These are phyloP conservation scores for Penicillium sp. DNA, from an alignment of 2,329 filamentous ascomycete species.

Conservation along the genomic window DNA sequence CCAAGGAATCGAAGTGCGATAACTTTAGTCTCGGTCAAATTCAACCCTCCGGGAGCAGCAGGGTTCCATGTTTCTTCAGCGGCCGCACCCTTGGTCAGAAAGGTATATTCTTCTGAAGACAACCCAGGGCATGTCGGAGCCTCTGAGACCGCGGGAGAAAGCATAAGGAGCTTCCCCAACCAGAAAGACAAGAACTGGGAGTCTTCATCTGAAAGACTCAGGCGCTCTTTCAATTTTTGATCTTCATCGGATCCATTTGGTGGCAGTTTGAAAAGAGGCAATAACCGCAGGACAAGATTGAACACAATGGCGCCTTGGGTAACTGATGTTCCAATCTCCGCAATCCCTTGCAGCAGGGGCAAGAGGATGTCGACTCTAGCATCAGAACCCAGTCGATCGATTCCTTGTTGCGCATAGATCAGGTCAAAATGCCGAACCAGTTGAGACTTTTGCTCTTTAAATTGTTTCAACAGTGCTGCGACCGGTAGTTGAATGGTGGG, in stretches of 20 bases:
- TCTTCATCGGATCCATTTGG: conserved; percentile 78
- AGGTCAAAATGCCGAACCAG: conserved; percentile 87
- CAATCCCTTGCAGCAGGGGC: conserved; percentile 65
- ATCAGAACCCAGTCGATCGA: conserved; percentile 58
- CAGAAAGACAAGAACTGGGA: conserved; percentile 70
- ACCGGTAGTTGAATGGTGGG: conserved; percentile 76
- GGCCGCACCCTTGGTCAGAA: conserved; percentile 61
- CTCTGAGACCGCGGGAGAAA: conserved; percentile 52
- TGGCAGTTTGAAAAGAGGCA: conserved; percentile 68
- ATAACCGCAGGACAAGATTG: conserved; percentile 74
- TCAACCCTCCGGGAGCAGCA: conserved; percentile 59
- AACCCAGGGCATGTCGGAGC: conserved; percentile 59
- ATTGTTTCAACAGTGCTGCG: conserved; percentile 79
- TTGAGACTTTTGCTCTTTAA: conserved; percentile 72
- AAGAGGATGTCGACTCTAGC: conserved; percentile 74
- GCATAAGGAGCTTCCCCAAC: conserved; percentile 74
- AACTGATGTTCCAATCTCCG: conserved; percentile 55
- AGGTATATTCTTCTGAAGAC: conserved; percentile 64
- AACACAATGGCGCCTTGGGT: conserved; percentile 68
- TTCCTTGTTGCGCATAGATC: conserved; percentile 82
- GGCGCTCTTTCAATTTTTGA: conserved; percentile 59
- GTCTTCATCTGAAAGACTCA: conserved; percentile 71
- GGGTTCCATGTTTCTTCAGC: conserved; percentile 60
- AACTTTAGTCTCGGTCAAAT: conserved; percentile 68
- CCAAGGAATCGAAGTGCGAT: conserved; percentile 70